Percentiles rank a stretch among this genome's conserved stretches.
These are phyloP conservation scores for Vicia faba DNA, from an alignment of 306 rosid species.

Conservation along the genomic window DNA sequence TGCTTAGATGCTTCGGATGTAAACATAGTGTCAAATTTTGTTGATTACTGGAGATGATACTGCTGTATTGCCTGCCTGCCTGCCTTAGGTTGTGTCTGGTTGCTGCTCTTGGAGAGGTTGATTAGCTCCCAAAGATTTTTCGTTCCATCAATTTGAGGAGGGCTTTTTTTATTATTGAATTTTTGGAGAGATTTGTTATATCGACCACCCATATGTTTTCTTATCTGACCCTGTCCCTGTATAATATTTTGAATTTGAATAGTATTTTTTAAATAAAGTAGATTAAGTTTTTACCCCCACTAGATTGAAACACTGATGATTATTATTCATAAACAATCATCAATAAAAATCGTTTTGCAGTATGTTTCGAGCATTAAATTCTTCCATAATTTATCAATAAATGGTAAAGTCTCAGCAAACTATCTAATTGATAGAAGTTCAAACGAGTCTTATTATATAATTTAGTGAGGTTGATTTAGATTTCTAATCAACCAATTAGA, in stretches of 20 bases:
- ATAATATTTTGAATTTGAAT: constrained; percentile 20
- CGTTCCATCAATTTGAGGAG: constrained; percentile 32
- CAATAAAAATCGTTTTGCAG: neutral
- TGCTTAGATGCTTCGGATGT: constrained; percentile 40
- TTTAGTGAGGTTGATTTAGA: no score
- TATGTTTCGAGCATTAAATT: no score
- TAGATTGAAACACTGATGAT: neutral
- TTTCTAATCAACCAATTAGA: no score
- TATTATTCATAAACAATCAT: neutral
- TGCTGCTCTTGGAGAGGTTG: constrained; percentile 31
- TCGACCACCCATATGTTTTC: constrained; percentile 6
- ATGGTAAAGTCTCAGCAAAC: neutral
- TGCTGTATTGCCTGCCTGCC: constrained; percentile 32
- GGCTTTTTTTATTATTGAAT: constrained; percentile 24
- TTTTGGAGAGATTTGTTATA: constrained; percentile 33
- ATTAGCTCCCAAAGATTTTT: constrained; percentile 34
- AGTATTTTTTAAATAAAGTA: constrained; percentile 35
- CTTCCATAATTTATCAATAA: neutral
- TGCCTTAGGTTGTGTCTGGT: constrained; percentile 30
- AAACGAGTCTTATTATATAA: no score
- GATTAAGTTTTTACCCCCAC: constrained; percentile 23
- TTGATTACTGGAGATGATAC: constrained; percentile 32
- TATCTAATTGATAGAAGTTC: no score
- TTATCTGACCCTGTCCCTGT: constrained; percentile 29
- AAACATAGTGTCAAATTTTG: constrained; percentile 54